phyloP scores from a whole-genome alignment of 441 rosid species.

The Pelargonium citronellum region DNA sequence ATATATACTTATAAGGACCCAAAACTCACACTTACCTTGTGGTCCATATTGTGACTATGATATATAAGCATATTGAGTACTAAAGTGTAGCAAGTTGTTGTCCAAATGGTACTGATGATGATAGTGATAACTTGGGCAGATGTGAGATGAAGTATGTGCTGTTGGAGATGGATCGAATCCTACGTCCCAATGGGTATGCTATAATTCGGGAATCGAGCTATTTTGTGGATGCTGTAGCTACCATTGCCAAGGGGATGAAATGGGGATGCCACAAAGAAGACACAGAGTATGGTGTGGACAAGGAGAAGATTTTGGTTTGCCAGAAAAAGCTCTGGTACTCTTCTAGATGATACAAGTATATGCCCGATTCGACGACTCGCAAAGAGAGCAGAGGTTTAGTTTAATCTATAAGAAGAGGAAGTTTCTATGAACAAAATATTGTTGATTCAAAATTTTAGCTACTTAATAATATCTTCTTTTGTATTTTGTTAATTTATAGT shows the following conservation, averaged over 20 bases:
- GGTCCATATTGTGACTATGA: too few relatives aligned
- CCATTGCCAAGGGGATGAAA: constrained; percentile 66
- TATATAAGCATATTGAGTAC: too few relatives aligned
- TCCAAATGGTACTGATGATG: background rate
- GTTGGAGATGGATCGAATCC: constrained; percentile 85
- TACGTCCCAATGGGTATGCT: constrained; percentile 73
- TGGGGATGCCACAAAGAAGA: constrained; percentile 81
- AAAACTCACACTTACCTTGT: too few relatives aligned
- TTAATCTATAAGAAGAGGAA: too few relatives aligned
- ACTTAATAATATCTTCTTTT: too few relatives aligned
- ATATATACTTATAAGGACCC: too few relatives aligned
- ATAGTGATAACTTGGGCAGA: constrained; percentile 32
- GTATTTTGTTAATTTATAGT: too few relatives aligned
- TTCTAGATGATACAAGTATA: constrained; percentile 20
- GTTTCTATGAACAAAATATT: too few relatives aligned
- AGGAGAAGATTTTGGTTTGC: constrained; percentile 76
- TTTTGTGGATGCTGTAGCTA: constrained; percentile 51
- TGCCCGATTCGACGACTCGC: too few relatives aligned
- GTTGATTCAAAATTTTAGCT: too few relatives aligned
- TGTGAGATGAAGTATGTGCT: constrained; percentile 83
- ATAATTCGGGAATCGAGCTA: constrained; percentile 77
- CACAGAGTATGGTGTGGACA: constrained; percentile 51
- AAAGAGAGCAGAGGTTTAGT: background rate
- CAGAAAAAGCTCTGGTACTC: constrained; percentile 87
- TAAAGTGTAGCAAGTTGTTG: background rate